A percentile compares a stretch with the other conserved stretches of the same genome.
Conservation (phyloP, 306 rosid species). For the Quillaja saponaria region DNA sequence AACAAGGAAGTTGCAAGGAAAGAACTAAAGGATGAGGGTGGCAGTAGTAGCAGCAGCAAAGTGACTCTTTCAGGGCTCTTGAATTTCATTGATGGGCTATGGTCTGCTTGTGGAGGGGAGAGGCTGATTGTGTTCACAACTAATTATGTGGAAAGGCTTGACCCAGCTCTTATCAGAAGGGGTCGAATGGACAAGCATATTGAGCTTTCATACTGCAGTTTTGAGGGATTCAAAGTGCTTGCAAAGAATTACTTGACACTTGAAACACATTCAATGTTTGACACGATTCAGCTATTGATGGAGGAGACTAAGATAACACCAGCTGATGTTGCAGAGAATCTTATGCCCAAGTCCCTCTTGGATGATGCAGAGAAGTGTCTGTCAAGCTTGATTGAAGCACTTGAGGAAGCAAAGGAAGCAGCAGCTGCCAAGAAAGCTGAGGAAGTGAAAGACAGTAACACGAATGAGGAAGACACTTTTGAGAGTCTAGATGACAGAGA, state of each 20-base stretch:
- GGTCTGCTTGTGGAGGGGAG: slow-evolving; percentile 87
- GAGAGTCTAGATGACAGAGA: slow-evolving; percentile 18
- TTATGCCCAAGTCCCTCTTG: slow-evolving; percentile 70
- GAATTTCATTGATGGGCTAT: slow-evolving; percentile 87
- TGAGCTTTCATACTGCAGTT: slow-evolving; percentile 71
- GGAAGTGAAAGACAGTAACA: slow-evolving; percentile 32
- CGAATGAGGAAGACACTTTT: slow-evolving; percentile 27
- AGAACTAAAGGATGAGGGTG: slow-evolving; percentile 58
- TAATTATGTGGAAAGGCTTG: slow-evolving; percentile 81
- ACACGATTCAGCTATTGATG: slow-evolving; percentile 44
- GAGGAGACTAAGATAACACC: slow-evolving; percentile 61
- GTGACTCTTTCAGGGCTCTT: slow-evolving; percentile 86
- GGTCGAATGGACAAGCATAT: slow-evolving; percentile 91
- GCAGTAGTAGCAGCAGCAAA: slow-evolving; percentile 52
- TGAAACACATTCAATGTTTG: slow-evolving; percentile 60
- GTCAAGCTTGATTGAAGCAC: slow-evolving; percentile 53
- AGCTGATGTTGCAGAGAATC: slow-evolving; percentile 87
- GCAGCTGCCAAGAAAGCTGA: slow-evolving; percentile 35
- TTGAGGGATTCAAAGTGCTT: slow-evolving; percentile 71
- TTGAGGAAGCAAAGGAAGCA: slow-evolving; percentile 44
- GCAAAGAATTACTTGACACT: slow-evolving; percentile 65
- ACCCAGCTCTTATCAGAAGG: slow-evolving; percentile 80
- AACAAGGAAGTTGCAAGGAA: slow-evolving; percentile 41
- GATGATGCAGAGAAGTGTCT: slow-evolving; percentile 70
- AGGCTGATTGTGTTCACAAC: slow-evolving; percentile 83